Evolutionary conservation across 176 grass and related monocot genomes (phyloP), one percentile per base, ranked within the genome.

Genomic region (Oropetium thomaeum): DNA sequence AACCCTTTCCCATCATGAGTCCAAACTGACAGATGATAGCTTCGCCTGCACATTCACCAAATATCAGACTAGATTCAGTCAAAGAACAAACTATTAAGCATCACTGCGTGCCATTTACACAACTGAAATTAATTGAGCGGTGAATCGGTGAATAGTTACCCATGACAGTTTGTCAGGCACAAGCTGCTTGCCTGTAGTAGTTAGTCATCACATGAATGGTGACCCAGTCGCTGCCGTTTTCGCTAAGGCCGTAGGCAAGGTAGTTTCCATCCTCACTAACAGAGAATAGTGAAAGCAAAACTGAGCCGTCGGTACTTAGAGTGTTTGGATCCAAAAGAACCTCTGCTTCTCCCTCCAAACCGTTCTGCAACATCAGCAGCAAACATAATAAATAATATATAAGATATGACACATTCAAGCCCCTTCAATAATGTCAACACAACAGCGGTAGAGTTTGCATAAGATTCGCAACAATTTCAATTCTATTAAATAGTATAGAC

Each of bases 221-320:
- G 67, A 97, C 76, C 95, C 95, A 97, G 69, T 97, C 95, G 10
- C 95, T 97, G 26, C 95, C 88, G 47, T 86, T 97, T 71, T 88
- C 84, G 48, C 90, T 97, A 39, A 93, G 87, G 31, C 90, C 95
- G 10, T 93, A 93, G n/a, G 90, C 95, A 32, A 97, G 83, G 82
- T 88, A 92, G 38, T 93, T 87, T 42, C 91, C 95, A 81, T 97
- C 95, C 84, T 93, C n/a, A 19, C 90, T 92, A 58, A 97, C 51
- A 53, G 86, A 85, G 79, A 69, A 73, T 32, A 66, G 83, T 8
- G 80, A 85, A 62, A 97, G 90, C 86, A 88, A 71, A 62, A 97
- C 79, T 1, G 86, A 93, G 5, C 95, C 95, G 79, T 97, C 95
- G 35, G 85, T 74, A 49, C 95, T 97, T 69, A 97, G 75, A 70